A percentile compares a stretch with the other conserved stretches of the same genome.
phyloP scores from a whole-genome alignment of 495 filamentous ascomycete species.

The Ramalina peruviana region DNA sequence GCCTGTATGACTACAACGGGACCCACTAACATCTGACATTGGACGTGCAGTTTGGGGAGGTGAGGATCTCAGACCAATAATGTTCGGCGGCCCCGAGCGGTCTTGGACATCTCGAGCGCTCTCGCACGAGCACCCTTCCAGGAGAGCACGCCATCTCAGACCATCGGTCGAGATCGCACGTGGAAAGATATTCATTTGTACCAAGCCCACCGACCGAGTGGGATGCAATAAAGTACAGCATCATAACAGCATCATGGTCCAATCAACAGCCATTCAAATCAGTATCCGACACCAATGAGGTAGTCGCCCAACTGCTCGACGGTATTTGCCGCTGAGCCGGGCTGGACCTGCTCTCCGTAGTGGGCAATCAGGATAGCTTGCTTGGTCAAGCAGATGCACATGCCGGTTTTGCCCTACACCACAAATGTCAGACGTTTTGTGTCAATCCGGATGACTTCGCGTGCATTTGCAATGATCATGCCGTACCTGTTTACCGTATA shows the following conservation, averaged over 20 bases:
- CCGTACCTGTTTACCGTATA: constrained; percentile 77
- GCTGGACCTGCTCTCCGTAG: constrained; percentile 55
- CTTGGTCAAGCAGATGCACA: constrained; percentile 65
- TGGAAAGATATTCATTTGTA: neutral
- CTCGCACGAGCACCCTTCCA: neutral
- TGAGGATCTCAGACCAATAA: neutral
- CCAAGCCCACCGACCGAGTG: neutral
- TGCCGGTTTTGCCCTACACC: constrained; percentile 62
- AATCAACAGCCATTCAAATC: neutral
- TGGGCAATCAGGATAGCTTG: constrained; percentile 79
- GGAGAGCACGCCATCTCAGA: neutral
- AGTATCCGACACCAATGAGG: constrained; percentile 56
- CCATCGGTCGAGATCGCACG: neutral
- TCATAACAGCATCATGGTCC: constrained; percentile 4
- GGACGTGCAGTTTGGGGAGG: neutral
- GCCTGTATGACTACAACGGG: constrained; percentile 42
- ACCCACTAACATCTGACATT: neutral
- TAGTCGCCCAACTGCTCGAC: constrained; percentile 65
- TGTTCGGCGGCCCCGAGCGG: neutral
- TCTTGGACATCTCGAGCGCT: neutral
- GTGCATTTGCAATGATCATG: neutral
- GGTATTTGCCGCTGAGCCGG: constrained; percentile 47
- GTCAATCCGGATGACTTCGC: neutral
- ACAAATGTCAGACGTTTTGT: neutral
- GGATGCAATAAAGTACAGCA: constrained; percentile 16